Evolutionary conservation across 2,329 filamentous ascomycete genomes (phyloP).

Genomic region (Ophiocordyceps camponoti-floridani): DNA sequence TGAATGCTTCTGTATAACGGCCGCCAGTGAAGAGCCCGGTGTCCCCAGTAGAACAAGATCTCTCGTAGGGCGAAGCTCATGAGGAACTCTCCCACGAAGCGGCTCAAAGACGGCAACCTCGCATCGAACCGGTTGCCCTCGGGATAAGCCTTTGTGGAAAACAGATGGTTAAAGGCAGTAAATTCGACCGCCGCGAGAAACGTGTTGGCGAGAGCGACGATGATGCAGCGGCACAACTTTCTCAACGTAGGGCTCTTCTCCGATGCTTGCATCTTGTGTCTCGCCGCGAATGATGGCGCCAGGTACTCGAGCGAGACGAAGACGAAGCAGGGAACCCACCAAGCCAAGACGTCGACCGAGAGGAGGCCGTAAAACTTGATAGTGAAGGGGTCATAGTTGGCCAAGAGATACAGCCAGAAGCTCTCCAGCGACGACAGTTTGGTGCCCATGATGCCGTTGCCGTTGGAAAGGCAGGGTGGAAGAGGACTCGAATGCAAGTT

Average conservation of each 20-base stretch:
- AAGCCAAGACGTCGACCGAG: constrained; percentile 21
- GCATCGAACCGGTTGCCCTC: constrained; percentile 18
- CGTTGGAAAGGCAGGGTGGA: background rate
- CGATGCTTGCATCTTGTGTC: constrained; percentile 35
- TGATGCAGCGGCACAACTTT: constrained; percentile 24
- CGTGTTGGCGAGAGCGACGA: constrained; percentile 29
- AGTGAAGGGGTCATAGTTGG: constrained; percentile 9
- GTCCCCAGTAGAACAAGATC: constrained; percentile 34
- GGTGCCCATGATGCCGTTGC: background rate
- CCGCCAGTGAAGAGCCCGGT: constrained; percentile 32
- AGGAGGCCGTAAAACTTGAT: constrained; percentile 23
- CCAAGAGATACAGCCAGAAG: constrained; percentile 8
- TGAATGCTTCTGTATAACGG: constrained; percentile 30
- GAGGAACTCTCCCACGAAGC: constrained; percentile 21
- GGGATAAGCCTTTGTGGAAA: constrained; percentile 7
- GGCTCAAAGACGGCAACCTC: constrained; percentile 15
- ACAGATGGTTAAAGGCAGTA: constrained; percentile 4
- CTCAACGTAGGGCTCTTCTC: constrained; percentile 25
- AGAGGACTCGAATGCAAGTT: too few species aligned
- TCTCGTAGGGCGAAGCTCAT: constrained; percentile 26
- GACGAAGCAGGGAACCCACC: constrained; percentile 23
- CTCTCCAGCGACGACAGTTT: background rate
- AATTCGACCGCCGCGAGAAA: constrained; percentile 17
- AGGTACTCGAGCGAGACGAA: constrained; percentile 24
- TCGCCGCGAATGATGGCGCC: constrained; percentile 26